Evolutionary conservation across 148 eudicot species (phyloP), one percentile per base, ranked within the genome.

Genomic region (Limonium bicolor): DNA sequence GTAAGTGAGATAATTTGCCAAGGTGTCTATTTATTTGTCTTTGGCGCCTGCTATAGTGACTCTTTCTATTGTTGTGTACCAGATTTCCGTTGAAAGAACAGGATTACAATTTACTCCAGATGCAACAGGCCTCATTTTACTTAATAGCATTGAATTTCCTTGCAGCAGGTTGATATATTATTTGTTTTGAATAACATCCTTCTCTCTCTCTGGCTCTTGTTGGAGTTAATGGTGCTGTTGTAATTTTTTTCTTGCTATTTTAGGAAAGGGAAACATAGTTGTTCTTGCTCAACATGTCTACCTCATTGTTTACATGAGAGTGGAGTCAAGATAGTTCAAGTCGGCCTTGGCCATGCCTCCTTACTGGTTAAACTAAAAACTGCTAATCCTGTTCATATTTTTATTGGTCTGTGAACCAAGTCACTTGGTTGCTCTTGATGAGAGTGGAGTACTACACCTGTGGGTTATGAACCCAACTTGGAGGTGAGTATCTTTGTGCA

Each of bases 401-500:
- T 27, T 84, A 62, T 62, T 90, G 53, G 87, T 80, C 62, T 80
- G 87, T 70, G 84, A 68, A 56, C 87, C 92, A 55, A 60, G 60
- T 46, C 62, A 48, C 55, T 65, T 90, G 64, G 50, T 90, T 41
- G 93, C 87, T 45, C 56, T 73, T 48, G 97, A 73, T 63, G 87
- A 72, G 70, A 78, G 84, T 56, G 95, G 93, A 51, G 77, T 58
- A 64, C 59, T 90, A 51, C 72, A 77, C 68, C 56, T 90, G 21
- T 90, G 97, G 97, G 62, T 73, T 50, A 84, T 90, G 97, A 73
- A 77, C 64, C 64, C 87, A 53, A 48, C 67, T 15, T 90, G 97
- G 97, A 90, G 97, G 97, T 88, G 50, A 61, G 42, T 13, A 4
- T 4, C 34, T 44, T 15, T 54, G 11, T 20, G 6, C 25, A 9